Percentiles rank a stretch among this genome's conserved stretches.
Conservation (phyloP, 768 basidiomycete genomes). For the Boletus coccyginus region DNA sequence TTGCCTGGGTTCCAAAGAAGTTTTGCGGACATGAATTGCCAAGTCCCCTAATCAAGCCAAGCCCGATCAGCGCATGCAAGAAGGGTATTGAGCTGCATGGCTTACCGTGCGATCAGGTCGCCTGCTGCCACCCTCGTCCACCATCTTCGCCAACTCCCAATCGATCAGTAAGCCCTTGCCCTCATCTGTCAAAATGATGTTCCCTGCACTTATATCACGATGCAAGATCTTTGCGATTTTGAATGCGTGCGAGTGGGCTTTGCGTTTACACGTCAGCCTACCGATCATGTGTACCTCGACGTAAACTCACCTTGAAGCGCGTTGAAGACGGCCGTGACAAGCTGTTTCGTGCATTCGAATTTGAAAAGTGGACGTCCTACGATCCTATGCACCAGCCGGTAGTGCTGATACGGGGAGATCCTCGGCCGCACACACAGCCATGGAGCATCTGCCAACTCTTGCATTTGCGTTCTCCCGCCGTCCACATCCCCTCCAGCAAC, state of each 20-base stretch:
- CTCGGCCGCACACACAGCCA: background rate
- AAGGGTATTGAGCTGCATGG: background rate
- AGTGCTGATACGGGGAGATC: constrained; percentile 10
- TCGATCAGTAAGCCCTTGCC: constrained; percentile 22
- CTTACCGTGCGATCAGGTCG: background rate
- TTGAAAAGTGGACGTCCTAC: background rate
- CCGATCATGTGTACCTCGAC: too few relatives aligned
- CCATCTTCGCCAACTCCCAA: constrained; percentile 19
- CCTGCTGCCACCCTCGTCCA: background rate
- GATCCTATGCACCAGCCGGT: background rate
- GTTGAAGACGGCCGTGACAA: background rate
- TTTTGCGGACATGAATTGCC: background rate
- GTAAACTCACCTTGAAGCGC: background rate
- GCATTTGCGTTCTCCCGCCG: background rate
- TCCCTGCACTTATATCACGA: constrained; percentile 27
- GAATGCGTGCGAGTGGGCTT: constrained; percentile 24
- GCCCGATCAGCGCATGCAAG: too few relatives aligned
- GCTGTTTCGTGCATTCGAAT: background rate
- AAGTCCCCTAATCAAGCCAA: background rate
- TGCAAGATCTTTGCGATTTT: constrained; percentile 16
- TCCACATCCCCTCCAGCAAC: background rate
- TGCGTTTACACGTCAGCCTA: background rate
- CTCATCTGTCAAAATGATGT: constrained; percentile 21
- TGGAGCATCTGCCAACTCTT: background rate
- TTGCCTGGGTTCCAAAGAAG: background rate